phyloP scores from a whole-genome alignment of 2,329 filamentous ascomycete genomes.

The Pseudocercospora vitis region DNA sequence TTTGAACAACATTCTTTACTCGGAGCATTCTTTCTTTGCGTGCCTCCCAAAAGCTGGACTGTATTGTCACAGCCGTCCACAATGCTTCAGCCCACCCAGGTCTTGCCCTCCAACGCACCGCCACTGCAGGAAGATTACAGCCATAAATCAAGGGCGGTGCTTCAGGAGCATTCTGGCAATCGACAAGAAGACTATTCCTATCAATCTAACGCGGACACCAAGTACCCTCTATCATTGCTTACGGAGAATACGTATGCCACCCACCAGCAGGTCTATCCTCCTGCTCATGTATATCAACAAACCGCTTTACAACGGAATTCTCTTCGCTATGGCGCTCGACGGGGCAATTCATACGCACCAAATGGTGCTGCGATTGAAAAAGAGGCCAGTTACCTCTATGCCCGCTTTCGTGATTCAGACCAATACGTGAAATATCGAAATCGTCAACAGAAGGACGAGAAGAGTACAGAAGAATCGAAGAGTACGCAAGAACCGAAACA shows the following conservation, averaged over 20 bases:
- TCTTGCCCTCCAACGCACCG: conserved; percentile 47
- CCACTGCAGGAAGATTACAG: conserved; percentile 32
- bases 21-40: conserved; percentile 45
- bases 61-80: conserved; percentile 22
- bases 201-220: conserved; percentile 30
- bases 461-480: no score
- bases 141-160: conserved; percentile 35
- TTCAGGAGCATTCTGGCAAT: conserved; percentile 47
- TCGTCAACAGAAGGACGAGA: conserved; percentile 41
- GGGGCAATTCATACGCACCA: conserved; percentile 9
- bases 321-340: conserved; percentile 14
- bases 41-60: conserved; percentile 29
- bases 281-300: conserved; percentile 20
- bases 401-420: conserved; percentile 39
- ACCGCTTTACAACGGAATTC: conserved; percentile 20
- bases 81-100: conserved; percentile 40
- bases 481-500: no score
- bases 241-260: conserved; percentile 29
- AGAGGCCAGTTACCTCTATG: conserved; percentile 29
- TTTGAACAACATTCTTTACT: conserved; percentile 34
- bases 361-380: conserved; percentile 22
- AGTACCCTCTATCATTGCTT: conserved; percentile 35
- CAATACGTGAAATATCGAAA: conserved; percentile 50
- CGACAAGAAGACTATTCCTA: conserved; percentile 37
- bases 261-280: conserved; percentile 19